Evolutionary conservation across 768 basidiomycete genomes (phyloP), one percentile per base, ranked within the genome.

Genomic region (Collybiopsis luxurians): DNA sequence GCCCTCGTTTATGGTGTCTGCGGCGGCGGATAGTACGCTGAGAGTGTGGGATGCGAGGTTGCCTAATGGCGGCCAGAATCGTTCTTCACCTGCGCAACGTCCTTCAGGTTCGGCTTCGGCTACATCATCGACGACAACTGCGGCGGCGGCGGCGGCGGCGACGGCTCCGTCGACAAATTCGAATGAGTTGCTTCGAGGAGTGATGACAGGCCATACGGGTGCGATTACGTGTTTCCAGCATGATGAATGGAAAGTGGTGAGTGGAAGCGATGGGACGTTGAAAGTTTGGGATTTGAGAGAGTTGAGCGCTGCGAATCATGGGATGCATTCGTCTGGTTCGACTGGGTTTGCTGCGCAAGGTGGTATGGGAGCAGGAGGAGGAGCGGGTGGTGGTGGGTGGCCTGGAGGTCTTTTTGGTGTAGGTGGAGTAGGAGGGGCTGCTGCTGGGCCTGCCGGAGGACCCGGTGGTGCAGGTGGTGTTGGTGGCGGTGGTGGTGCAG

Each of bases 171-270:
- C 31, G 31, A 13, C 48, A 49, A 49, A 49, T 31, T 49, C 48
- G 27, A 21, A 19, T n/a, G 48, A 49, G 11, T 28, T 86, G 57
- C 78, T 92, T 28, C 84, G 82, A 38, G 89, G 95, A 62, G 86
- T 88, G 0, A 82, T 99, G 28, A 86, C 88, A 3, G 93, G 92
- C 1, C 96, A 98, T 69, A 90, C 89, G 5, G 96, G 95, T 21
- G 95, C 96, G n/a, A 98, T 99, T 63, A 98, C 97, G 17, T 99
- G 96, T 74, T 98, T 98, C 80, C 94, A 96, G 71, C 95, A 97
- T 63, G 96, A 98, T 69, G 95, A 98, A 69, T 93, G 92, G 78
- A 98, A 97, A 68, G 92, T 98, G 44, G 80, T 99, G 27, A 92
- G 90, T 65, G 96, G 96, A 12, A 92, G 90, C 13, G 97, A 98